Conservation (phyloP, 495 filamentous ascomycete species). For the Penicillium arizonense region DNA sequence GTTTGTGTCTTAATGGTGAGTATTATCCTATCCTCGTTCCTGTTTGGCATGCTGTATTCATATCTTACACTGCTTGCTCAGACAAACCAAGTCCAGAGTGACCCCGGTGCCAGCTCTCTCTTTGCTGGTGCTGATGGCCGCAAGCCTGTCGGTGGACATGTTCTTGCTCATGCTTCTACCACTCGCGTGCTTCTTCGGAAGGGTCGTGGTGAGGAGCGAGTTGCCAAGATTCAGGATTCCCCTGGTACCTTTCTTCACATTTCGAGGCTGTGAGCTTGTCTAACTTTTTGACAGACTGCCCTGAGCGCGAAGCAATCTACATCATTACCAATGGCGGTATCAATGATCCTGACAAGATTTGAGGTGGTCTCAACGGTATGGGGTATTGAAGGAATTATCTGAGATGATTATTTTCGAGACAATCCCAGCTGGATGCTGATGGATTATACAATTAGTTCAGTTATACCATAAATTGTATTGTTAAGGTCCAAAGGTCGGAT, state of each 20-base stretch:
- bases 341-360: conserved; percentile 66
- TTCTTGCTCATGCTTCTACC: conserved; percentile 76
- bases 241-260: conserved; percentile 49
- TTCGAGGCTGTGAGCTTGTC: neutral
- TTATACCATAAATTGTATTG: conserved; percentile 57
- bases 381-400: neutral
- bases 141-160: conserved; percentile 74
- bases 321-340: conserved; percentile 78
- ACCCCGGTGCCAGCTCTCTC: conserved; percentile 77
- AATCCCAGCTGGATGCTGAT: neutral
- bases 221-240: conserved; percentile 78
- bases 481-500: conserved; percentile 67
- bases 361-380: neutral
- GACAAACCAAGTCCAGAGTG: conserved; percentile 82
- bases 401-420: neutral
- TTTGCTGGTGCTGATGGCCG: conserved; percentile 76
- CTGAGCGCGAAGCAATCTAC: conserved; percentile 76
- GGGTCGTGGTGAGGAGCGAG: conserved; percentile 74
- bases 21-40: neutral
- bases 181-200: conserved; percentile 74
- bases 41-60: neutral
- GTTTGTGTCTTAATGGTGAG: conserved; percentile 69
- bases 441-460: neutral
- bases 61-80: conserved; percentile 18
- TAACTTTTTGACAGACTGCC: conserved; percentile 53